A percentile compares a stretch with the other conserved stretches of the same genome.
phyloP scores from a whole-genome alignment of 1,139 yeast species.

The Geotrichum klebahnii region DNA sequence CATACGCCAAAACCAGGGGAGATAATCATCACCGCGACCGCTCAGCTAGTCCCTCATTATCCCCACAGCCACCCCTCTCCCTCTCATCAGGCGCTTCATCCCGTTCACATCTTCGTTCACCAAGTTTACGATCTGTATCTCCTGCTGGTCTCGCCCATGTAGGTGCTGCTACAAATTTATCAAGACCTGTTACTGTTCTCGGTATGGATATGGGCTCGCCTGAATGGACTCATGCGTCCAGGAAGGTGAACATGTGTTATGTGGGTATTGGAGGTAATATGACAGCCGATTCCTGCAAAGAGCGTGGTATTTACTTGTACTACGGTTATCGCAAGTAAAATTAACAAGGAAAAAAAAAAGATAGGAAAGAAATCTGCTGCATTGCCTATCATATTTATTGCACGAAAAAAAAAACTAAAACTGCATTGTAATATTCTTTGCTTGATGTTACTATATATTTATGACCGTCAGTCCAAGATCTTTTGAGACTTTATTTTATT shows the following conservation, averaged over 20 bases:
- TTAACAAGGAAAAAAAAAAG: too few species aligned
- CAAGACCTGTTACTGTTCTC: slow-evolving; percentile 24
- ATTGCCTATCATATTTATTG: too few species aligned
- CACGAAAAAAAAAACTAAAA: too few species aligned
- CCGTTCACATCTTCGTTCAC: slow-evolving; percentile 8
- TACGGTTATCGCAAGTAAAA: slow-evolving; percentile 32
- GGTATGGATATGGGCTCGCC: slow-evolving; percentile 31
- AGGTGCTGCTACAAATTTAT: too few species aligned
- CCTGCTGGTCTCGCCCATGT: too few species aligned
- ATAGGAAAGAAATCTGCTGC: too few species aligned
- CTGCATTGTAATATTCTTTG: too few species aligned
- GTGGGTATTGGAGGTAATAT: slow-evolving; percentile 37
- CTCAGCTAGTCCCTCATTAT: slow-evolving; percentile 17
- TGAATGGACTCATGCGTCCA: slow-evolving; percentile 35
- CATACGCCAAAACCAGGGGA: slow-evolving; percentile 29
- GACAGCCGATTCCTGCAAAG: slow-evolving; percentile 32
- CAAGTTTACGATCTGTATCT: background rate
- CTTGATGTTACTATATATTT: too few species aligned
- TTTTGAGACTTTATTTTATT: background rate
- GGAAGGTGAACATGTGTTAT: slow-evolving; percentile 36
- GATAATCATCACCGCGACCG: slow-evolving; percentile 20
- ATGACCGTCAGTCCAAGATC: background rate
- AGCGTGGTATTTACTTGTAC: slow-evolving; percentile 40
- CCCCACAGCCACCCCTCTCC: slow-evolving; percentile 10
- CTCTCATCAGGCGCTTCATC: slow-evolving; percentile 9